Evolutionary conservation across 139 green algal genomes (phyloP).

Genomic region (Micromonas pusilla): DNA sequence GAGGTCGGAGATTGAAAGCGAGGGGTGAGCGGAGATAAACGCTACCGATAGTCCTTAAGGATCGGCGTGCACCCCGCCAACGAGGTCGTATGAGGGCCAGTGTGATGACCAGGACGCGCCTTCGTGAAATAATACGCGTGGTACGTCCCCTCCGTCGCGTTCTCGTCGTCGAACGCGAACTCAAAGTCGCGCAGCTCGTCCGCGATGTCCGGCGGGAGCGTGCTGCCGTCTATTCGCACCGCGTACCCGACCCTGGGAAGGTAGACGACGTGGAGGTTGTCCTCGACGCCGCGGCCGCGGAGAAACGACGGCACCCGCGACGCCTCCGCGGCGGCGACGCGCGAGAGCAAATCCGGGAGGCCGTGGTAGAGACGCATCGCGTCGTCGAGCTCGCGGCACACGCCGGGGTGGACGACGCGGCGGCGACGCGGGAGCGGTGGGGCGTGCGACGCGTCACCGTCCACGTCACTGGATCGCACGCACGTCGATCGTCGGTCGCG

Average conservation of each 20-base stretch:
- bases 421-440: neutral
- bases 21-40: no score
- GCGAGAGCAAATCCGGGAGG: conserved; percentile 59
- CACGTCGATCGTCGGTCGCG: no score
- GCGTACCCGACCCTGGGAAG: conserved; percentile 65
- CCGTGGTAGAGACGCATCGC: conserved; percentile 52
- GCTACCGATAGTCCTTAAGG: no score
- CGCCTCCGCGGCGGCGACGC: conserved; percentile 39
- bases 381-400: conserved; percentile 63
- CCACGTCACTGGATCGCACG: no score
- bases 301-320: neutral
- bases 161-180: conserved; percentile 50
- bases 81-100: no score
- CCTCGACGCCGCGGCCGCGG: neutral
- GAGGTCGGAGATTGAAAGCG: no score
- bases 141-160: no score
- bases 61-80: no score
- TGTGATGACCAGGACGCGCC: no score
- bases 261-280: conserved; percentile 49
- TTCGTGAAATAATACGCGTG: conserved; percentile 4
- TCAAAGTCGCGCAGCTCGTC: conserved; percentile 67
- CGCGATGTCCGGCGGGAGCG: conserved; percentile 51
- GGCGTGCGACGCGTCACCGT: no score
- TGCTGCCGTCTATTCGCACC: conserved; percentile 41
- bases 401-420: conserved; percentile 47